Percentiles rank a stretch among this genome's conserved stretches.
Evolutionary conservation across 805 yeast genomes (phyloP).

Genomic region (Ogataea dorogensis): DNA sequence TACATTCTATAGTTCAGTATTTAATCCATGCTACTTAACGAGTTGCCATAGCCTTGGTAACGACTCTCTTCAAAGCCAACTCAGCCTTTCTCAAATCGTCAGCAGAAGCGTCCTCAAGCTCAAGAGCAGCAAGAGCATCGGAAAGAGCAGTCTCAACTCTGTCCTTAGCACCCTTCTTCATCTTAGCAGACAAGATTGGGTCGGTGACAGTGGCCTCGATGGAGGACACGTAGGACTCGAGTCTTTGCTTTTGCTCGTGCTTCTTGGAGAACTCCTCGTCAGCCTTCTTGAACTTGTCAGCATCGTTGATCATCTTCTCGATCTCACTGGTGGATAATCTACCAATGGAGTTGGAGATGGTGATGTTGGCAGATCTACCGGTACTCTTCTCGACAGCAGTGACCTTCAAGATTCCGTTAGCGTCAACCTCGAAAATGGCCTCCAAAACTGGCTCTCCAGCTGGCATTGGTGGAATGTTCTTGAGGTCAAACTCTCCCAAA

Average conservation of each 20-base stretch:
- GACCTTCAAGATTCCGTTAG: constrained; percentile 99
- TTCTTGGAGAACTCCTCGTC: constrained; percentile 98
- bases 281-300: constrained; percentile 98
- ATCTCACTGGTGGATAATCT: constrained; percentile 95
- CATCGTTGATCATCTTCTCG: constrained; percentile 98
- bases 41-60: constrained; percentile 98
- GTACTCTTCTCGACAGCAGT: constrained; percentile 98
- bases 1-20: constrained; percentile 76
- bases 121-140: constrained; percentile 97
- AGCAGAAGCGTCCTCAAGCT: constrained; percentile 92
- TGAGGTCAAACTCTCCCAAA: constrained; percentile 97
- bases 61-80: constrained; percentile 98
- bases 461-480: constrained; percentile 96
- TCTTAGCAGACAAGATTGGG: constrained; percentile 96
- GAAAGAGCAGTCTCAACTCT: constrained; percentile 97
- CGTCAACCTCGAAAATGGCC: constrained; percentile 98
- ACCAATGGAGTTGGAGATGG: constrained; percentile 98
- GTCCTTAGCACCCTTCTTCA: constrained; percentile 96
- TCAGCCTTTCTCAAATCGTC: constrained; percentile 99
- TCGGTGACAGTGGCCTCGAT: constrained; percentile 96
- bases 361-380: constrained; percentile 97
- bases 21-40: too few relatives aligned
- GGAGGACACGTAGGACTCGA: constrained; percentile 96
- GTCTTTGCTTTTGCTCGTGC: constrained; percentile 98
- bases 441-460: constrained; percentile 99